phyloP scores from a whole-genome alignment of 2,329 filamentous ascomycete genomes.

The Microthyrium microscopicum region DNA sequence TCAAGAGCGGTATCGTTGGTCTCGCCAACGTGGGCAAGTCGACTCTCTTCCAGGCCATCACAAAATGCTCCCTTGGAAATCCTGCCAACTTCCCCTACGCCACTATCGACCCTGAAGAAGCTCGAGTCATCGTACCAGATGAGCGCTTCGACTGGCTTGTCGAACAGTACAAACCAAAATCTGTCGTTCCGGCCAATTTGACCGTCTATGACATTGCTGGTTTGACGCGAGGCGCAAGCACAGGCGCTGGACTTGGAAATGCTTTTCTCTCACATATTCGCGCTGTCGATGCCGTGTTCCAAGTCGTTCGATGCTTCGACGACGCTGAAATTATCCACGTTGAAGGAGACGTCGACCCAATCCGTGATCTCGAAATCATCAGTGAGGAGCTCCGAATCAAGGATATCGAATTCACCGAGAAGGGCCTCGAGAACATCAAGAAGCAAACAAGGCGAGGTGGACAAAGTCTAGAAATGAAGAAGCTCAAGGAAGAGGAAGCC shows the following conservation, averaged over 20 bases:
- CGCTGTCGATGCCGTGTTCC: slow-evolving; percentile 94
- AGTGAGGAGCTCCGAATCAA: slow-evolving; percentile 92
- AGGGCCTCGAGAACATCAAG: slow-evolving; percentile 76
- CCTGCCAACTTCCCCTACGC: slow-evolving; percentile 99
- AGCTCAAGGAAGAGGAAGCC: slow-evolving; percentile 83
- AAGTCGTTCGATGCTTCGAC: slow-evolving; percentile 93
- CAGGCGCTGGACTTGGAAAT: slow-evolving; percentile 92
- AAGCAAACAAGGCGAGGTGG: slow-evolving; percentile 93
- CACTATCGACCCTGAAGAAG: slow-evolving; percentile 97
- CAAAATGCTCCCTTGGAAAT: slow-evolving; percentile 92
- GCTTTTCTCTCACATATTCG: slow-evolving; percentile 97
- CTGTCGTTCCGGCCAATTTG: slow-evolving; percentile 86
- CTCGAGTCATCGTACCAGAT: slow-evolving; percentile 91
- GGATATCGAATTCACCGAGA: slow-evolving; percentile 96
- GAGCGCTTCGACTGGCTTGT: slow-evolving; percentile 91
- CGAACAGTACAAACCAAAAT: slow-evolving; percentile 96
- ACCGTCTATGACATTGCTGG: slow-evolving; percentile 98
- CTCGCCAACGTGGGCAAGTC: slow-evolving; percentile 99
- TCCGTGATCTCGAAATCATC: slow-evolving; percentile 90
- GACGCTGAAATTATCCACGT: slow-evolving; percentile 99
- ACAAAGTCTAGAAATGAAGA: slow-evolving; percentile 95
- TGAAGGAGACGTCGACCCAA: slow-evolving; percentile 93
- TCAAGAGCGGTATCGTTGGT: slow-evolving; percentile 99
- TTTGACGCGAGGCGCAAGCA: slow-evolving; percentile 87
- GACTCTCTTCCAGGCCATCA: slow-evolving; percentile 98